phyloP scores from a whole-genome alignment of 2,329 filamentous ascomycete species.

The Fusarium sp. region DNA sequence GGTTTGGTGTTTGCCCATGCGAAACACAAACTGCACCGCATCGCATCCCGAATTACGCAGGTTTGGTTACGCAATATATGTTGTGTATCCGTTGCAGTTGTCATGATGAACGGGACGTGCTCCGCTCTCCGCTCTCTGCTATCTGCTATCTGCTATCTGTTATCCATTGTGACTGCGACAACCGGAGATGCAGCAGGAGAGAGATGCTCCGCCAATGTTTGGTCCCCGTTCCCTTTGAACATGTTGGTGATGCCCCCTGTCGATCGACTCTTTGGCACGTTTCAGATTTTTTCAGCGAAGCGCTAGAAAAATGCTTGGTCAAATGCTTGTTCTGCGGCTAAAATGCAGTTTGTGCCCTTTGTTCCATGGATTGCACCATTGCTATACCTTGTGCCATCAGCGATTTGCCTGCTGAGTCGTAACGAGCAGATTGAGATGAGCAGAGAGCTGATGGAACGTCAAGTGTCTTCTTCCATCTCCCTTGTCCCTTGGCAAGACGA shows the following conservation, averaged over 20 bases:
- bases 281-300: constrained; percentile 9
- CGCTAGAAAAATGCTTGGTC: constrained; percentile 16
- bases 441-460: no score
- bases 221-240: neutral
- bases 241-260: constrained; percentile 14
- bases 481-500: constrained; percentile 18
- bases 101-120: constrained; percentile 12
- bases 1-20: constrained; percentile 8
- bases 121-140: constrained; percentile 6
- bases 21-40: constrained; percentile 22
- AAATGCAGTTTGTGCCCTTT: neutral
- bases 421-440: constrained; percentile 3
- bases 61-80: constrained; percentile 13
- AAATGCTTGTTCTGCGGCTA: constrained; percentile 28
- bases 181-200: constrained; percentile 19
- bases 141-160: constrained; percentile 32
- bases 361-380: constrained; percentile 29
- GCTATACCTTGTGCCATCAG: constrained; percentile 18
- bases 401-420: neutral
- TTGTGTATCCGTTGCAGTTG: constrained; percentile 1
- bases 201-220: constrained; percentile 25
- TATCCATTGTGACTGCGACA: constrained; percentile 29
- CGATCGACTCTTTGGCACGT: constrained; percentile 9
- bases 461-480: neutral
- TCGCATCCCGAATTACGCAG: neutral